Base-by-base conservation (phyloP, 352 stramenopile species). In the Blastocystis sp. region DNA sequence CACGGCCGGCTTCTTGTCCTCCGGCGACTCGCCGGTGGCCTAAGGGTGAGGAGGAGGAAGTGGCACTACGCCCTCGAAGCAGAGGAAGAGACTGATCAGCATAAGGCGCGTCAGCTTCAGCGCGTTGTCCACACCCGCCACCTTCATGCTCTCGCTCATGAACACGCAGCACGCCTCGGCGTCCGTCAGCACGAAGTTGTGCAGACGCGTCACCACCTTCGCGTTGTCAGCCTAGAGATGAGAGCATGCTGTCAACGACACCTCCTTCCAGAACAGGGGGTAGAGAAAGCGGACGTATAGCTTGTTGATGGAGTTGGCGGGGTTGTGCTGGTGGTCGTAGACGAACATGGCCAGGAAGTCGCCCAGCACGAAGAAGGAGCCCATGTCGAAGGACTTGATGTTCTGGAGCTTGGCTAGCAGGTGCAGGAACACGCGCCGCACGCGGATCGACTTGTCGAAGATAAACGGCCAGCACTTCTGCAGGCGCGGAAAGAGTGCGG, bases 351-450 rank as follows among this genome's bases (percentile, higher is more conserved):
- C 45, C 3, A 81, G 23, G 23, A 81, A 81, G 59, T 81, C 70
- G 23, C 65, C 70, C 4, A 81, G 70, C 11, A 81, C 70, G 23
- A 81, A 56, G 48, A 81, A 62, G 2, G 14, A 21, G 41, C 23
- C 14, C 48, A 81, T 43, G 41, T 81, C 70, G 53, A 81, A 81
- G 1, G 70, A 81, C 43, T 81, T 81, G 70, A 81, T 81, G 70
- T 81, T 81, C 21, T 81, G 70, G 23, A 81, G 43, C 19, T 81
- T 81, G 38, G 65, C 48, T 41, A 81, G 59, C 70, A 81, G 28
- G 45, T 81, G 70, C 38, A 81, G 53, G 28, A 81, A 81, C 2
- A 62, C 45, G n/a, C 48, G 40, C 34, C 70, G 70, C 21, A 81
- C 70, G 21, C 70, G 70, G 17, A 81, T 34, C 34, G 45, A 66